Base-by-base conservation (phyloP, 129 eudicot species). In the Erigeron canadensis region DNA sequence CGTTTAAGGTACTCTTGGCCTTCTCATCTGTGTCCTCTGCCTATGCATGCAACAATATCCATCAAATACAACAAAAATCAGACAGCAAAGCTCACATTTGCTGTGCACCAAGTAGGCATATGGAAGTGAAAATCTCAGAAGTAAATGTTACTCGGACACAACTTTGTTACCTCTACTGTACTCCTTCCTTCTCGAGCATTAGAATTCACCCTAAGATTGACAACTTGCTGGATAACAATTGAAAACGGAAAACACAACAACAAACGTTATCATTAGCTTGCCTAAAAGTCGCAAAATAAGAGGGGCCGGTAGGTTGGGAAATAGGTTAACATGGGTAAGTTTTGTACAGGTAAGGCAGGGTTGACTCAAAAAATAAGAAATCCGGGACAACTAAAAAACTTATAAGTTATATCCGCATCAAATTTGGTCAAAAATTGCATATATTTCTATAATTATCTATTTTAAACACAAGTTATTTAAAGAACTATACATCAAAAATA, bases 111-210 rank as follows among this genome's bases (percentile, higher is more conserved):
- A 56, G 28, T 5, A 34, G 50, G 39, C 37, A 22, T 57, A n/a
- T n/a, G 39, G 39, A 10, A 54, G 48, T 38, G 56, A 23, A 6
- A 16, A 54, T 74, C 23, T 47, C 70, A 19, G 47, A 73, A 34
- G 39, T 62, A 62, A 45, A 34, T 57, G 40, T 56, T 65, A 6
- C 40, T 57, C 2, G 5, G 47, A 71, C 38, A 21, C 9, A 69
- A 69, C 73, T 50, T 9, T 22, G 18, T 47, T 78, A 93, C 98
- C 98, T 94, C 98, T 17, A 64, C 84, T 45, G 92, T 83, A 81
- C 98, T 94, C 75, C 77, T 87, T 77, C 96, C 96, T 87, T 87
- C 98, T 70, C 93, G 87, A 62, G 92, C 90, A 84, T 94, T 83
- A 55, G 81, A 89, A 77, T 94, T 86, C 46, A 94, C 91, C 80